Base-by-base conservation (phyloP, 192 early-diverging fungal genomes). In the Kappamyces sp. region DNA sequence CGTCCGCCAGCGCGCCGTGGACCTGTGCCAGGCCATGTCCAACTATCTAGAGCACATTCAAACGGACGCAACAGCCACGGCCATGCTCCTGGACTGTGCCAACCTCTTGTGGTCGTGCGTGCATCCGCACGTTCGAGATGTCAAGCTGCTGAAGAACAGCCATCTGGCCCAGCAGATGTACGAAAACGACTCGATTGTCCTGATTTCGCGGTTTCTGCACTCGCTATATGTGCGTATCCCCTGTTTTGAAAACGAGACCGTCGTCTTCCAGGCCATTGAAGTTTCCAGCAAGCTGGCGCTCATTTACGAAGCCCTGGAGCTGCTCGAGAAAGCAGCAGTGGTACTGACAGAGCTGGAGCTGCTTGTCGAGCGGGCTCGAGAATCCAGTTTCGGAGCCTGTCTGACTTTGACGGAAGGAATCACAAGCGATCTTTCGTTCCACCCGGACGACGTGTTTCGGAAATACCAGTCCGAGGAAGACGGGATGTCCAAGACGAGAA, bases 41-140 rank as follows among this genome's bases (percentile, higher is more conserved):
- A 34, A 49, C 30, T 49, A 34, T 12, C 35, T 49, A 49, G 48
- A 49, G 5, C 9, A 34, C 48, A 7, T 11, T 34, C 31, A 49
- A 2, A 33, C 35, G 48, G 31, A 33, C 5, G 35, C 12, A 9
- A 49, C 30, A 49, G 11, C 51, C 12, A 9, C 12, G 12, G 37
- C 37, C 51, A 45, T 73, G 30, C 60, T 75, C 45, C 50, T 71
- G 11, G 76, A 75, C 45, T 37, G 57, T 29, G 62, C 55, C 0
- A 43, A 53, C 9, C 39, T 71, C 2, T 31, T 78, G 6, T 78
- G 63, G 66, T 40, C 43, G 47, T 71, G 71, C 51, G 40, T 72
- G 39, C 68, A 74, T 40, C 76, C 69, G 14, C 60, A 63, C 15
- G 29, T 75, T 15, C 49, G 61, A n/a, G 62, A 70, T 8, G 41